Base-by-base conservation (phyloP, 2,329 filamentous ascomycete genomes). In the Phialocephala sp. region DNA sequence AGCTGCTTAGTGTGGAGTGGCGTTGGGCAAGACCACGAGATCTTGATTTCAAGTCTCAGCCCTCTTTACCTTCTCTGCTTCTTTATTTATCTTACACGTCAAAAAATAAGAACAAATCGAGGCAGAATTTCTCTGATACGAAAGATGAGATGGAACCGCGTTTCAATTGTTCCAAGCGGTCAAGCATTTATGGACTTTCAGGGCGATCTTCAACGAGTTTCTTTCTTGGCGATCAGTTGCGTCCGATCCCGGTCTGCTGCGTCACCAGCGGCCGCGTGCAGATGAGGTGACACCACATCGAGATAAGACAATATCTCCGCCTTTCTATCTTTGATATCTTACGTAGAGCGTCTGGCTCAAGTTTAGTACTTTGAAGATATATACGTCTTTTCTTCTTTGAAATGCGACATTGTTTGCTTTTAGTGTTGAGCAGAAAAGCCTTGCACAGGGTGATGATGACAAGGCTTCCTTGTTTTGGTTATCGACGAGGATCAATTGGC, bases 221-320 rank as follows among this genome's bases (percentile, higher is more conserved):
- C 50, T 12, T 54, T 22, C 50, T 32, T 54, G 50, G 50, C 50
- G 24, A 24, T 12, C 12, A 12, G 50, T 54, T 22, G 32, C 15
- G 24, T 35, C 50, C 12, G 50, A 54, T 32, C 50, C 22, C 22
- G n/a, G 45, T n/a, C 45, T 54, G 24, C 24, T 35, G 8, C 50
- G 50, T 54, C 50, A 54, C 32, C 27, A 54, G 50, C 50, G 50
- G 50, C 50, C 50, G 50, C 50, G n/a, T 54, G 50, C 50, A 54
- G n/a, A 50, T 50, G 20, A 24, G n/a, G n/a, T 50, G 45, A 50
- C 45, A 50, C 45, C 45, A 50, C 22, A n/a, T n/a, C 45, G 45
- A 47, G 43, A 47, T 47, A 20, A 18, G 43, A 18, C 36, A n/a
- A 47, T 20, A 20, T 47, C 43, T 47, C 43, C 43, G n/a, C 12